A percentile compares a stretch with the other conserved stretches of the same genome.
phyloP scores from a whole-genome alignment of 345 rosid species.

The Eucalyptus microcorys region DNA sequence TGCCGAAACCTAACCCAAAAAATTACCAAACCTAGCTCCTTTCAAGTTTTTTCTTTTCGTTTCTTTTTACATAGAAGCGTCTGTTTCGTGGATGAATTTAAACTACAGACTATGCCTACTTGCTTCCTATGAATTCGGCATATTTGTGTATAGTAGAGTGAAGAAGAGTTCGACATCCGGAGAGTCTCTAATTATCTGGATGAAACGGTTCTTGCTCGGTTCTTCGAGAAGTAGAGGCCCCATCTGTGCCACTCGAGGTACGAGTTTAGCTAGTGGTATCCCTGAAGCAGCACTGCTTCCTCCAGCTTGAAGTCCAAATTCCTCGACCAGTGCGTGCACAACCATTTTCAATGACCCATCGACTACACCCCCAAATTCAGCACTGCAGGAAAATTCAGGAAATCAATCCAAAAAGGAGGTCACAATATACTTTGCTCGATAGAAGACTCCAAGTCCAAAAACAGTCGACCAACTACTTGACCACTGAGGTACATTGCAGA shows the following conservation, averaged over 20 bases:
- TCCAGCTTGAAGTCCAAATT: conserved; percentile 28
- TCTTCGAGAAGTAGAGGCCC: conserved; percentile 36
- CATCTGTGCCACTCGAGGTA: conserved; percentile 65
- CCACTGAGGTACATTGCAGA: background rate
- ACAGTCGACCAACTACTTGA: background rate
- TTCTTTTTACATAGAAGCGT: background rate
- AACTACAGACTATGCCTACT: background rate
- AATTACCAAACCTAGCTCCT: background rate
- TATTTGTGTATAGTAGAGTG: conserved; percentile 65
- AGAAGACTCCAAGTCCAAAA: background rate
- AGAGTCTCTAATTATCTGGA: conserved; percentile 33
- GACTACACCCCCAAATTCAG: conserved; percentile 48
- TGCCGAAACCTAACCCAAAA: background rate
- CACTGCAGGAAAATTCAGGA: conserved; percentile 30
- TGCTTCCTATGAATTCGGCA: conserved; percentile 28
- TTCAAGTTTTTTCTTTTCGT: background rate
- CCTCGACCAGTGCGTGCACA: conserved; percentile 38
- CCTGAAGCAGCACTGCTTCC: conserved; percentile 29
- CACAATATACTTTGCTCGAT: background rate
- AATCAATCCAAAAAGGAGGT: background rate
- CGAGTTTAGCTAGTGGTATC: conserved; percentile 63
- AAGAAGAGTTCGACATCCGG: conserved; percentile 81
- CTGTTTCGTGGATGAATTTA: background rate
- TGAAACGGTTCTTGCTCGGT: conserved; percentile 49
- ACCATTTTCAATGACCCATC: conserved; percentile 53